Conservation (phyloP, 352 stramenopile genomes). For the Globisporangium mamillatum region DNA sequence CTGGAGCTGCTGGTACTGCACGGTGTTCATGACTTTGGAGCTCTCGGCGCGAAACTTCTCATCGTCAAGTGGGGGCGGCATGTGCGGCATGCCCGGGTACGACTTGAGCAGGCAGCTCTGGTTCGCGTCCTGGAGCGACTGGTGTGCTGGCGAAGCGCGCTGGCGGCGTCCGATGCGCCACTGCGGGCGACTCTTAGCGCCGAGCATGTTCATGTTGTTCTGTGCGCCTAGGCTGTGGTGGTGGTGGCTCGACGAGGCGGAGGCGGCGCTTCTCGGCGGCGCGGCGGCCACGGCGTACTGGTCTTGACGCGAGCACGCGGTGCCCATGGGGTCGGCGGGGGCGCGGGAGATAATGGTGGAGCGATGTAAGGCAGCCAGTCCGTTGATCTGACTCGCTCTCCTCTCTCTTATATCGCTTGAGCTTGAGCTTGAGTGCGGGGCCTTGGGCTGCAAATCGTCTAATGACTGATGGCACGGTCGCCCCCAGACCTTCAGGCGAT, state of each 20-base stretch:
- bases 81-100: neutral
- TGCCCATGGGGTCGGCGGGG: slow-evolving; percentile 29
- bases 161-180: slow-evolving; percentile 15
- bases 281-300: slow-evolving; percentile 16
- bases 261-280: neutral
- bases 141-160: neutral
- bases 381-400: neutral
- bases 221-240: neutral
- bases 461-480: too few relatives aligned
- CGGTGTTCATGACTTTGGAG: slow-evolving; percentile 1
- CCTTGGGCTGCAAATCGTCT: too few relatives aligned
- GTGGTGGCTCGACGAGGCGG: neutral
- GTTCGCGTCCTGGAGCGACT: neutral
- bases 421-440: too few relatives aligned
- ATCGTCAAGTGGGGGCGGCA: slow-evolving; percentile 1
- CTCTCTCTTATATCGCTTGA: neutral
- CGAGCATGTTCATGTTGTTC: slow-evolving; percentile 5
- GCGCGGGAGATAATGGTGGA: slow-evolving; percentile 8
- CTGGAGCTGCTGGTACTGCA: slow-evolving; percentile 10
- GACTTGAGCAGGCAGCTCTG: neutral
- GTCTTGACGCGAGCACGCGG: slow-evolving; percentile 36
- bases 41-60: slow-evolving; percentile 17
- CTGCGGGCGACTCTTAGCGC: slow-evolving; percentile 6
- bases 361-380: neutral
- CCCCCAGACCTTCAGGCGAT: too few relatives aligned